A percentile compares a stretch with the other conserved stretches of the same genome.
phyloP scores from a whole-genome alignment of 1,284 basidiomycete species.

The Rhodotorula sp. region DNA sequence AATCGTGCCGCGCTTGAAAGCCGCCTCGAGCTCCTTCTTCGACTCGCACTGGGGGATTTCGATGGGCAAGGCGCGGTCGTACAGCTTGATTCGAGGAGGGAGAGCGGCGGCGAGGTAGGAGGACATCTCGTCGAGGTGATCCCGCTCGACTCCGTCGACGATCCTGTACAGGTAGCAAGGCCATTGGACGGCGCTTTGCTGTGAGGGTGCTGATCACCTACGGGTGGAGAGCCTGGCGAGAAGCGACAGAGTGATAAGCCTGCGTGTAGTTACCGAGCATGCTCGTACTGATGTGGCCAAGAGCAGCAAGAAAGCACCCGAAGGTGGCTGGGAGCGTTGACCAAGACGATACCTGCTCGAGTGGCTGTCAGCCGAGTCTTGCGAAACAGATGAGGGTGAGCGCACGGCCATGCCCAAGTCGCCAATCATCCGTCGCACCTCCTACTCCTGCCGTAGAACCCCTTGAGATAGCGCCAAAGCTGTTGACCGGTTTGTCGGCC shows the following conservation, averaged over 20 bases:
- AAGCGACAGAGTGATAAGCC: conserved; percentile 10
- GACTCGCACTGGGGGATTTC: conserved; percentile 24
- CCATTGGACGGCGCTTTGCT: conserved; percentile 12
- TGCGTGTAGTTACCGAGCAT: conserved; percentile 24
- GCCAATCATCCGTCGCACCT: neutral
- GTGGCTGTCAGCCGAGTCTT: neutral
- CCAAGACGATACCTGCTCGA: neutral
- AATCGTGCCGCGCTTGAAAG: conserved; percentile 17
- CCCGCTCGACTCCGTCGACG: neutral
- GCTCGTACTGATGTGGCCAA: conserved; percentile 30
- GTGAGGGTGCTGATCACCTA: neutral
- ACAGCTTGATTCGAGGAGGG: neutral
- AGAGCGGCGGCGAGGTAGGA: conserved; percentile 12
- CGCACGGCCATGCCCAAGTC: neutral
- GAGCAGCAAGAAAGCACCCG: neutral
- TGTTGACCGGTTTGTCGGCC: too few species aligned
- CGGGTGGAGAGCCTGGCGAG: neutral
- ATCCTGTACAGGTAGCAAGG: neutral
- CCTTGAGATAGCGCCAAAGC: too few species aligned
- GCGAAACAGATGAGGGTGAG: neutral
- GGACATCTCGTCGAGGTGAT: conserved; percentile 6
- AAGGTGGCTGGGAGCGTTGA: conserved; percentile 2
- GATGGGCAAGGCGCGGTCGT: conserved; percentile 14
- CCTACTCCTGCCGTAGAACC: neutral
- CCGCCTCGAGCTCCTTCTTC: conserved; percentile 25